These are phyloP conservation scores for Ustilago curta DNA, from an alignment of 1,284 basidiomycete genomes.

Conservation along the genomic window DNA sequence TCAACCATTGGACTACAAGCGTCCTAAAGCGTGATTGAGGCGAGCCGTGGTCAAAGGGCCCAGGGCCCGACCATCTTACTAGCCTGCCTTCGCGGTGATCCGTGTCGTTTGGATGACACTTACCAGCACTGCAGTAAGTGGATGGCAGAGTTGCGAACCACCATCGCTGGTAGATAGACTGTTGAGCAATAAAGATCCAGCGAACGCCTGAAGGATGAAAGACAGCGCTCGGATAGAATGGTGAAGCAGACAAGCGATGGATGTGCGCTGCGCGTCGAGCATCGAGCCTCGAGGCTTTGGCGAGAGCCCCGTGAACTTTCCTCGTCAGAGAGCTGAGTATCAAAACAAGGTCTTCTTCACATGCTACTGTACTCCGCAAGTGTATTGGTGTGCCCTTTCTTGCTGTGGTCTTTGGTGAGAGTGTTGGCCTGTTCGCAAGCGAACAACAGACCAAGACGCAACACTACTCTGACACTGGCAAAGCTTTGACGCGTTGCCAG, in stretches of 20 bases:
- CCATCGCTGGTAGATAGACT: neutral
- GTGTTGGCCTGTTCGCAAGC: too few relatives aligned
- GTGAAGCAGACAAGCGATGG: constrained; percentile 7
- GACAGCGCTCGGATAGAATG: neutral
- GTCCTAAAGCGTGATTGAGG: too few relatives aligned
- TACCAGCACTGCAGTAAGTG: too few relatives aligned
- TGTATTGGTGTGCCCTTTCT: neutral
- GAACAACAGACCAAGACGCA: too few relatives aligned
- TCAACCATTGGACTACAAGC: too few relatives aligned
- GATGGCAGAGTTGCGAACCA: too few relatives aligned
- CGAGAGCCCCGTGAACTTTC: constrained; percentile 5
- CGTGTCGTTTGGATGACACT: too few relatives aligned
- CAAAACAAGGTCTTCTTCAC: neutral
- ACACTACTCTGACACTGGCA: too few relatives aligned
- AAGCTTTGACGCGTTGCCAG: too few relatives aligned
- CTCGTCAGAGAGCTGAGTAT: neutral
- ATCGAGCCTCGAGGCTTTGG: constrained; percentile 9
- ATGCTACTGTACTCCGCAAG: neutral
- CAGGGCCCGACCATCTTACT: too few relatives aligned
- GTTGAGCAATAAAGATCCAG: neutral
- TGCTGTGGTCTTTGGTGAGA: neutral
- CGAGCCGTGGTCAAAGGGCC: too few relatives aligned
- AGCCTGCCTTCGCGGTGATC: too few relatives aligned
- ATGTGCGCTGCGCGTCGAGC: constrained; percentile 19
- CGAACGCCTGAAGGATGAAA: neutral